Percentiles rank a stretch among this genome's conserved stretches.
Conservation (phyloP, 768 basidiomycete species). For the Udeniomyces megalosporus region DNA sequence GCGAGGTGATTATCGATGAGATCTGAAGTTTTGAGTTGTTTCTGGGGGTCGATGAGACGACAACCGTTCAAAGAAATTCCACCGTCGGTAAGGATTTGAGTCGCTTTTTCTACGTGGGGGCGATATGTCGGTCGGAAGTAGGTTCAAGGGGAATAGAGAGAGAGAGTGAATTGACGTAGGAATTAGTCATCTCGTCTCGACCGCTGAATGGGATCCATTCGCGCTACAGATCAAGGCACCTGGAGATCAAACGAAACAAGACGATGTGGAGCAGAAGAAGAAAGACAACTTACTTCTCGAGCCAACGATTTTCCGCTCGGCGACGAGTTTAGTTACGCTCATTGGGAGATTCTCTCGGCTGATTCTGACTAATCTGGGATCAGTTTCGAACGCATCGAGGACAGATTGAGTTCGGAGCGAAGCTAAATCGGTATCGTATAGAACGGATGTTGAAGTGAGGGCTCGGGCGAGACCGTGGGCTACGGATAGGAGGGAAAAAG, state of each 20-base stretch:
- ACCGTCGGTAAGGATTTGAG: conserved; percentile 43
- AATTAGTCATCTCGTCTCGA: neutral
- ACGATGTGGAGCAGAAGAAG: no score
- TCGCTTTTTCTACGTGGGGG: conserved; percentile 51
- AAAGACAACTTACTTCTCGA: no score
- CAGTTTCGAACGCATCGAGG: conserved; percentile 44
- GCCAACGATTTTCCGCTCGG: conserved; percentile 37
- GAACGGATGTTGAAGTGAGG: conserved; percentile 34
- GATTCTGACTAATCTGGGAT: conserved; percentile 45
- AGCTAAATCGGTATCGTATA: conserved; percentile 34
- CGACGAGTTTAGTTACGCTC: conserved; percentile 47
- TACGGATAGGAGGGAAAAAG: neutral
- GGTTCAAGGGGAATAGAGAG: neutral
- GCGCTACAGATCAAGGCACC: conserved; percentile 30
- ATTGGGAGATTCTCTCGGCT: conserved; percentile 37
- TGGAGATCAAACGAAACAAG: no score
- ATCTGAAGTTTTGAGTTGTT: conserved; percentile 32
- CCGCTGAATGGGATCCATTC: conserved; percentile 34
- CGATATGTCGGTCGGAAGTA: no score
- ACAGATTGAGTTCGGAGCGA: conserved; percentile 43
- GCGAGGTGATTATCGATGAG: conserved; percentile 48
- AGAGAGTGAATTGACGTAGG: neutral
- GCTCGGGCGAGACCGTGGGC: conserved; percentile 36
- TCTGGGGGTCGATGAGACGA: conserved; percentile 36
- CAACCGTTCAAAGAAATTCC: conserved; percentile 59